phyloP scores from a whole-genome alignment of 495 filamentous ascomycete genomes.

The Pseudevernia furfuracea region DNA sequence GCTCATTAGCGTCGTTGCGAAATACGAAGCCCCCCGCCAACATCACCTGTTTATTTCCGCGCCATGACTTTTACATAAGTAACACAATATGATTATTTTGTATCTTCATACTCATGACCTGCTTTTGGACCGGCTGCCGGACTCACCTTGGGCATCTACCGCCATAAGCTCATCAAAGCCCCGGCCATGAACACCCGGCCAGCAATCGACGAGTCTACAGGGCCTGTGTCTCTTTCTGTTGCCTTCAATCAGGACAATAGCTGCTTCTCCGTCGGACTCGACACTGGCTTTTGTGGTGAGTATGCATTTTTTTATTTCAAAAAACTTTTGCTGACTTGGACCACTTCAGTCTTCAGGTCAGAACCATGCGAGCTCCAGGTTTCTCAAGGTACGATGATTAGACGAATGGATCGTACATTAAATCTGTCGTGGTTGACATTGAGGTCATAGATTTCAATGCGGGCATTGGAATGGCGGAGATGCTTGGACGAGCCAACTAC shows the following conservation, averaged over 20 bases:
- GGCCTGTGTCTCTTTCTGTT: conserved; percentile 70
- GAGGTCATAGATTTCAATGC: conserved; percentile 64
- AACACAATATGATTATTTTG: background rate
- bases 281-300: conserved; percentile 81
- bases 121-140: background rate
- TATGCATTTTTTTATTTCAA: conserved; percentile 11
- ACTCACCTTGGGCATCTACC: conserved; percentile 10
- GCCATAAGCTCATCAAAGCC: conserved; percentile 8
- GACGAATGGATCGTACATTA: background rate
- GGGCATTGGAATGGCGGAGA: conserved; percentile 73
- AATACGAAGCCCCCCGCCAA: background rate
- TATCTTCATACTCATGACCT: background rate
- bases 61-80: background rate
- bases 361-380: conserved; percentile 69
- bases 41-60: conserved; percentile 8
- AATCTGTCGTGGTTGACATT: background rate
- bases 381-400: conserved; percentile 45
- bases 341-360: conserved; percentile 59
- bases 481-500: conserved; percentile 84
- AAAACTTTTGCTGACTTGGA: conserved; percentile 8
- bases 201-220: conserved; percentile 67
- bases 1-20: background rate
- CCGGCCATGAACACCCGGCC: conserved; percentile 81
- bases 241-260: conserved; percentile 82
- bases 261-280: conserved; percentile 82